phyloP scores from a whole-genome alignment of 805 yeast species.

The Kodamaea kakaduensis region DNA sequence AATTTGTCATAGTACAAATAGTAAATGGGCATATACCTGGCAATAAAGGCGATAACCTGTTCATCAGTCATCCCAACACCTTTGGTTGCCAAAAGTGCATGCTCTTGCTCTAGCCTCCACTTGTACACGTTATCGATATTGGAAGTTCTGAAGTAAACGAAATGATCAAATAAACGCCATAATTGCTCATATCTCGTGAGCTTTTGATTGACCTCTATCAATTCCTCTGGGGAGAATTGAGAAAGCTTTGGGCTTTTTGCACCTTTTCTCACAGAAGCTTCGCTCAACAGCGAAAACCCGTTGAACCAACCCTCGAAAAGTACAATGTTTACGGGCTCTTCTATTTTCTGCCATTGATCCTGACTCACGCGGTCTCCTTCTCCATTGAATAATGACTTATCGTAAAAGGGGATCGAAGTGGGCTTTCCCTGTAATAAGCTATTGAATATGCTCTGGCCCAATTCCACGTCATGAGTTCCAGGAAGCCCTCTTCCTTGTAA shows the following conservation, averaged over 20 bases:
- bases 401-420: slow-evolving; percentile 59
- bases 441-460: slow-evolving; percentile 37
- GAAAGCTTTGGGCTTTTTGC: slow-evolving; percentile 17
- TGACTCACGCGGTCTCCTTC: slow-evolving; percentile 67
- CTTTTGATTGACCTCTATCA: slow-evolving; percentile 46
- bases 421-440: slow-evolving; percentile 29
- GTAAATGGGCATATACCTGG: slow-evolving; percentile 85
- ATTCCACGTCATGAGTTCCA: slow-evolving; percentile 79
- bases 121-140: slow-evolving; percentile 58
- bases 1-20: slow-evolving; percentile 57
- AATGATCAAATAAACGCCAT: slow-evolving; percentile 58
- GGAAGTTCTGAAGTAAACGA: slow-evolving; percentile 60
- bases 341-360: slow-evolving; percentile 33
- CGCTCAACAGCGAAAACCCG: slow-evolving; percentile 51
- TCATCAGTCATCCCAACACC: slow-evolving; percentile 82
- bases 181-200: slow-evolving; percentile 47
- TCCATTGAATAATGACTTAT: slow-evolving; percentile 68
- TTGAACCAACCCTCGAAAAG: slow-evolving; percentile 93
- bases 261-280: slow-evolving; percentile 18
- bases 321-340: slow-evolving; percentile 53
- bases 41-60: slow-evolving; percentile 65
- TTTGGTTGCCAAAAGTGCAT: slow-evolving; percentile 41
- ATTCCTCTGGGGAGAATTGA: slow-evolving; percentile 22
- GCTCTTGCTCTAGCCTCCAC: slow-evolving; percentile 83
- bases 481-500: slow-evolving; percentile 84